Percentiles rank a stretch among this genome's conserved stretches.
Evolutionary conservation across 805 yeast genomes (phyloP).

Genomic region (Candida schatavii): DNA sequence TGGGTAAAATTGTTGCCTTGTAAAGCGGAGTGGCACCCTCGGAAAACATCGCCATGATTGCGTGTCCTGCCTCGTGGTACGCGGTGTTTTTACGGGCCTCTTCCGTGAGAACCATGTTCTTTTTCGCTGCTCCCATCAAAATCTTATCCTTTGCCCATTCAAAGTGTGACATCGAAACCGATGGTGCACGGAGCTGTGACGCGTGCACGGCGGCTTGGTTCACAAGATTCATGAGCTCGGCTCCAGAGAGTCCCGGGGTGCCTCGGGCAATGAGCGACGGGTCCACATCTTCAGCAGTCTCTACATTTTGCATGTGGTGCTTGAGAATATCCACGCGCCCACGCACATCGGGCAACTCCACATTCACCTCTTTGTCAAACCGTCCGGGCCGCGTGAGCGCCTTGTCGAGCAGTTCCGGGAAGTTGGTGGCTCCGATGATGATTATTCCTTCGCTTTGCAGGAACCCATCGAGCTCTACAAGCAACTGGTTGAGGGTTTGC

Average conservation of each 20-base stretch:
- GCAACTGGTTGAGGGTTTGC: slow-evolving; percentile 92
- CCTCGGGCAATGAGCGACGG: slow-evolving; percentile 91
- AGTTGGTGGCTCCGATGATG: slow-evolving; percentile 96
- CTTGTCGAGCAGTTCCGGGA: slow-evolving; percentile 94
- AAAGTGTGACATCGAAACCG: slow-evolving; percentile 86
- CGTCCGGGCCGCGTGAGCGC: slow-evolving; percentile 98
- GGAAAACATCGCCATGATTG: slow-evolving; percentile 94
- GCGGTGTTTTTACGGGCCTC: slow-evolving; percentile 93
- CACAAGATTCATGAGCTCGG: slow-evolving; percentile 91
- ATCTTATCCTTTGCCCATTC: slow-evolving; percentile 99
- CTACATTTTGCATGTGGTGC: slow-evolving; percentile 90
- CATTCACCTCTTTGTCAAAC: slow-evolving; percentile 93
- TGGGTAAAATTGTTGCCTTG: slow-evolving; percentile 94
- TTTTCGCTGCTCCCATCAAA: slow-evolving; percentile 95
- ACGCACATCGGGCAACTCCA: slow-evolving; percentile 95
- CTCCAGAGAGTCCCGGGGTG: slow-evolving; percentile 98
- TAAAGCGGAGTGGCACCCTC: slow-evolving; percentile 93
- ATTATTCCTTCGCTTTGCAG: slow-evolving; percentile 91
- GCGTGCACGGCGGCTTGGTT: slow-evolving; percentile 98
- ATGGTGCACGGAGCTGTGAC: slow-evolving; percentile 84
- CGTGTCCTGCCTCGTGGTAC: slow-evolving; percentile 99
- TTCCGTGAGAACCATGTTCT: slow-evolving; percentile 96
- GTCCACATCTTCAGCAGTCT: slow-evolving; percentile 80
- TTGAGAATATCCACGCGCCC: slow-evolving; percentile 91
- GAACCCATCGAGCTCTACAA: slow-evolving; percentile 95